Evolutionary conservation across 2,329 filamentous ascomycete species (phyloP).

Genomic region (Aureobasidium sp.): DNA sequence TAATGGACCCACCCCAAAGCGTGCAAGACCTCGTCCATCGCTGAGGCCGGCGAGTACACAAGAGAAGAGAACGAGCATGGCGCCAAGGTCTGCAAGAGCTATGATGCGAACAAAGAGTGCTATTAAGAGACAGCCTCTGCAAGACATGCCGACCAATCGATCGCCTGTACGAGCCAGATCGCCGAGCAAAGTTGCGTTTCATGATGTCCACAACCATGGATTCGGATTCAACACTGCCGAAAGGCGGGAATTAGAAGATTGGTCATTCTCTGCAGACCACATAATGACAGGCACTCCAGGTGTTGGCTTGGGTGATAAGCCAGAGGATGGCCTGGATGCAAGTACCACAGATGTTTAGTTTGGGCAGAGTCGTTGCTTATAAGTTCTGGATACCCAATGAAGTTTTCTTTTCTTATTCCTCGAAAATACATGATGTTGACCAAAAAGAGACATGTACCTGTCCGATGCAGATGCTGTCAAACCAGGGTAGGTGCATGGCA

Average conservation of each 20-base stretch:
- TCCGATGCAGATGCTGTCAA: not conserved
- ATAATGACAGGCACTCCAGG: slow-evolving; percentile 18
- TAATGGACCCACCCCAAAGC: slow-evolving; percentile 36
- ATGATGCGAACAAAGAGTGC: slow-evolving; percentile 20
- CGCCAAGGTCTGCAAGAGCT: slow-evolving; percentile 16
- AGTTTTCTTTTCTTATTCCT: not conserved
- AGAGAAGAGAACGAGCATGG: slow-evolving; percentile 23
- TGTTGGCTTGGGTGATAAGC: not conserved
- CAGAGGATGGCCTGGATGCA: slow-evolving; percentile 9
- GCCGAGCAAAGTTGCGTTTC: slow-evolving; percentile 21
- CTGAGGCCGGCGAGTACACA: slow-evolving; percentile 28
- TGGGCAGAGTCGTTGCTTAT: not conserved
- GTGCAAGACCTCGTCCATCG: slow-evolving; percentile 31
- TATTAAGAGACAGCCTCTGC: slow-evolving; percentile 23
- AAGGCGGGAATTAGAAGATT: slow-evolving; percentile 17
- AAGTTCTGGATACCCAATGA: not conserved
- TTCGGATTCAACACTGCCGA: slow-evolving; percentile 11
- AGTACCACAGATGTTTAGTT: slow-evolving; percentile 16
- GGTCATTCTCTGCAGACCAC: slow-evolving; percentile 17
- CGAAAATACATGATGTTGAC: too few relatives aligned
- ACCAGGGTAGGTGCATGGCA: not conserved
- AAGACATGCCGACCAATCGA: slow-evolving; percentile 23
- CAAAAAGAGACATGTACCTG: not conserved
- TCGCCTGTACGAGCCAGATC: slow-evolving; percentile 22
- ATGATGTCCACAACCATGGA: slow-evolving; percentile 8